Percentiles rank a stretch among this genome's conserved stretches.
Evolutionary conservation across 768 basidiomycete genomes (phyloP).

Genomic region (Mrakia hoshinonis): DNA sequence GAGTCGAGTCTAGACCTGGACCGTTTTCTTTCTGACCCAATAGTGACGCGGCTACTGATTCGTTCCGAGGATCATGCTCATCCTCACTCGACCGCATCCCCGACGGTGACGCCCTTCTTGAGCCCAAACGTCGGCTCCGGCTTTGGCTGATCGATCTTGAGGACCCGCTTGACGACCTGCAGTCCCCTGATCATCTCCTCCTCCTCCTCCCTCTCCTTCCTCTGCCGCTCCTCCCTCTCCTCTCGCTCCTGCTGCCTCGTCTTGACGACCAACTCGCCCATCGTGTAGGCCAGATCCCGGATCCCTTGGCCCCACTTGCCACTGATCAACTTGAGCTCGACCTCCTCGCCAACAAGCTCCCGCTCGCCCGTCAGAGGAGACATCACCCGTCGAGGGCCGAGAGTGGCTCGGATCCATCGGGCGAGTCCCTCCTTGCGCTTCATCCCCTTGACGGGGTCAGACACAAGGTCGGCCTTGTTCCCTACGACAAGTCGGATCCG

Average conservation of each 20-base stretch:
- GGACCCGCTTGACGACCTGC: slow-evolving; percentile 2
- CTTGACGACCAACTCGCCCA: slow-evolving; percentile 28
- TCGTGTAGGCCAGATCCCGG: slow-evolving; percentile 24
- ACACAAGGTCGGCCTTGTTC: slow-evolving; percentile 89
- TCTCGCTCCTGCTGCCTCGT: background rate
- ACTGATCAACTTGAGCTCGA: slow-evolving; percentile 20
- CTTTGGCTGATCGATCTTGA: background rate
- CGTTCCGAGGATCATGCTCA: too few relatives aligned
- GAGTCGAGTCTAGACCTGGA: too few relatives aligned
- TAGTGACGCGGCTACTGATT: too few relatives aligned
- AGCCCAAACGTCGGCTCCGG: background rate
- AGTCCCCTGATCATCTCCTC: slow-evolving; percentile 20
- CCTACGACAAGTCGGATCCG: slow-evolving; percentile 75
- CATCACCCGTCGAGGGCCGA: background rate
- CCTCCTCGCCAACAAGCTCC: background rate
- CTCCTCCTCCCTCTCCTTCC: slow-evolving; percentile 23
- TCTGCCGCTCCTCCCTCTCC: slow-evolving; percentile 18
- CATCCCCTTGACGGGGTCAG: slow-evolving; percentile 31
- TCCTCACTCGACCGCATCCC: too few relatives aligned
- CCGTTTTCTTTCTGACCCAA: too few relatives aligned
- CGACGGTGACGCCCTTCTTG: background rate
- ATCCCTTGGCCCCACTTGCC: slow-evolving; percentile 29
- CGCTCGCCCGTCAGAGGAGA: background rate
- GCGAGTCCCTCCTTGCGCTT: background rate
- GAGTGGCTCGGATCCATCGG: slow-evolving; percentile 8